These are phyloP conservation scores for Diaporthe eres DNA, from an alignment of 2,329 filamentous ascomycete species.

Conservation along the genomic window DNA sequence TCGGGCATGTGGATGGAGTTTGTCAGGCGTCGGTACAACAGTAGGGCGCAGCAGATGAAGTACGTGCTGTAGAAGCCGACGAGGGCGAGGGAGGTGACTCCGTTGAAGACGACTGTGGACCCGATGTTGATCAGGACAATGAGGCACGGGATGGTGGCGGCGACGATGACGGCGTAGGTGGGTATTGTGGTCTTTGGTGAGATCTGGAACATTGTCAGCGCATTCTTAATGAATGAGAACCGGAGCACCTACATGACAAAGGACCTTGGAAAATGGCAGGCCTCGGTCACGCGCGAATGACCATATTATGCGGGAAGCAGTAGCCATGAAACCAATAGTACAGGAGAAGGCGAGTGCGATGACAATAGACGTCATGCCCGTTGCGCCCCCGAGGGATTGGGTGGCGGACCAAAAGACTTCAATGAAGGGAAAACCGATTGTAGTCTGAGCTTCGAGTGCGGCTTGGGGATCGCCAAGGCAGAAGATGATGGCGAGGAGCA, in stretches of 20 bases:
- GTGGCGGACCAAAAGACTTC: slow-evolving; percentile 45
- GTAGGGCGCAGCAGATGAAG: slow-evolving; percentile 54
- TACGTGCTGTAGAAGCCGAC: slow-evolving; percentile 61
- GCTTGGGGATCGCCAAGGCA: slow-evolving; percentile 63
- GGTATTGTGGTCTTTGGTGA: slow-evolving; percentile 43
- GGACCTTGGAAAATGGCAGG: slow-evolving; percentile 40
- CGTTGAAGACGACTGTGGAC: slow-evolving; percentile 56
- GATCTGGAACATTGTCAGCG: slow-evolving; percentile 37
- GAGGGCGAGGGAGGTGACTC: slow-evolving; percentile 58
- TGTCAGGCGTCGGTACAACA: slow-evolving; percentile 57
- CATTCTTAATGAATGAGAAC: too few species aligned
- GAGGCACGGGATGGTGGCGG: slow-evolving; percentile 43
- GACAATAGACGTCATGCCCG: slow-evolving; percentile 44
- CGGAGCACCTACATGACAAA: not conserved
- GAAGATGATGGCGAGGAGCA: slow-evolving; percentile 69
- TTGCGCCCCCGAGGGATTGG: slow-evolving; percentile 42
- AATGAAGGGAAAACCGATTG: slow-evolving; percentile 47
- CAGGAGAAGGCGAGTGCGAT: slow-evolving; percentile 42
- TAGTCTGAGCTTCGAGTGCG: slow-evolving; percentile 52
- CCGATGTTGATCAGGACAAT: slow-evolving; percentile 48
- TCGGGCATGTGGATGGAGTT: not conserved
- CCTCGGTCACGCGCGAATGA: slow-evolving; percentile 47
- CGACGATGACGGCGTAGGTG: slow-evolving; percentile 43
- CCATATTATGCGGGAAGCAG: slow-evolving; percentile 47
- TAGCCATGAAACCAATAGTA: slow-evolving; percentile 45